Evolutionary conservation across 768 basidiomycete species (phyloP).

Genomic region (Leucosporidium yakuticum): DNA sequence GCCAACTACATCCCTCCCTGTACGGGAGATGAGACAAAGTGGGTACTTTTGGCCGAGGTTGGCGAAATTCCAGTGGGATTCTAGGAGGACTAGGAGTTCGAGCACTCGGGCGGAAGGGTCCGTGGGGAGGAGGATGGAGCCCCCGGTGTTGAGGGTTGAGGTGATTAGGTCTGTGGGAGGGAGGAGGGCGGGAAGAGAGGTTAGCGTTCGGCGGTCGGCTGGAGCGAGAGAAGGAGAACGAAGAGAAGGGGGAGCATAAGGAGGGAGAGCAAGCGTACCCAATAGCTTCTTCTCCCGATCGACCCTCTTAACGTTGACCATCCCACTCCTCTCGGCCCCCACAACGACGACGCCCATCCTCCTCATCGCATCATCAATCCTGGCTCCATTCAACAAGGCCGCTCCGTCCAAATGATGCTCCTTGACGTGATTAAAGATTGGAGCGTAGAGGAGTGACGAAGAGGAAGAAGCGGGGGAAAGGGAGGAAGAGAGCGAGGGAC

Average conservation of each 20-base stretch:
- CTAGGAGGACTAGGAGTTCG: conserved; percentile 88
- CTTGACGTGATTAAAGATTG: conserved; percentile 90
- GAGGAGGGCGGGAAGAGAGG: rapidly evolving
- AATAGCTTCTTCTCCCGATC: conserved; percentile 85
- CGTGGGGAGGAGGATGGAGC: conserved; percentile 71
- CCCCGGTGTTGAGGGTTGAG: conserved; percentile 66
- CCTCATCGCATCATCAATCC: conserved; percentile 67
- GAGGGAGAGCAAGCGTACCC: conserved; percentile 47
- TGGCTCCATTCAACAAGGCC: conserved; percentile 55
- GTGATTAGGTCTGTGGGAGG: conserved; percentile 68
- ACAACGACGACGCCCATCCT: conserved; percentile 90
- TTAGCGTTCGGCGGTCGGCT: not conserved
- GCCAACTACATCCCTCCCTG: conserved; percentile 85
- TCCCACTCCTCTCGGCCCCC: conserved; percentile 74
- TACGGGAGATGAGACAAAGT: conserved; percentile 86
- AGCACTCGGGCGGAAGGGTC: conserved; percentile 92
- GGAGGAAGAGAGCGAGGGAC: conserved; percentile 77
- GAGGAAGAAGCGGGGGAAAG: conserved; percentile 31
- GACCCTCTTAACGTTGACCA: conserved; percentile 77
- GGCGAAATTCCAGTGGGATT: conserved; percentile 88
- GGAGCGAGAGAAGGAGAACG: no score
- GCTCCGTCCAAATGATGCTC: conserved; percentile 95
- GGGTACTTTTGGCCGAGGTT: conserved; percentile 48
- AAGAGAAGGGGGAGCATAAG: not conserved
- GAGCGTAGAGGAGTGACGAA: conserved; percentile 90